phyloP scores from a whole-genome alignment of 495 filamentous ascomycete genomes.

The Parmelia sp. region DNA sequence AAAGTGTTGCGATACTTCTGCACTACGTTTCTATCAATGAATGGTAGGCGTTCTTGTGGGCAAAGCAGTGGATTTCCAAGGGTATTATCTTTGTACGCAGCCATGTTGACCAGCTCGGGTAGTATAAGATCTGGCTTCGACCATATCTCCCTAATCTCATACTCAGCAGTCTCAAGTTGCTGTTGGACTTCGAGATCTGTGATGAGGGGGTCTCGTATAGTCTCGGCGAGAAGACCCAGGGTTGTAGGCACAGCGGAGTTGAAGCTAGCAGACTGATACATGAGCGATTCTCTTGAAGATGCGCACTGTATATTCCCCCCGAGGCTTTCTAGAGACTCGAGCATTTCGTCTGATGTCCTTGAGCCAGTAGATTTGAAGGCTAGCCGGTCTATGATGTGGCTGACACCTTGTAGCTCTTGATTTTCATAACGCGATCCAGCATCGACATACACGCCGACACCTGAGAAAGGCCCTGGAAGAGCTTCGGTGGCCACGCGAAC shows the following conservation, averaged over 20 bases:
- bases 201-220: conserved; percentile 80
- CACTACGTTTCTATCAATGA: conserved; percentile 70
- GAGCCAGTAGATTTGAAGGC: conserved; percentile 89
- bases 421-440: conserved; percentile 94
- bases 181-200: conserved; percentile 83
- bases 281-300: conserved; percentile 88
- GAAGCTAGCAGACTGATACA: conserved; percentile 99
- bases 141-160: conserved; percentile 98
- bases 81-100: conserved; percentile 91
- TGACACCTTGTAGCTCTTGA: conserved; percentile 75
- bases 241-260: conserved; percentile 84
- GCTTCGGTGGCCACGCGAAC: conserved; percentile 92
- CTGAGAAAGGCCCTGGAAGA: conserved; percentile 89
- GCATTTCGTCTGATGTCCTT: conserved; percentile 72
- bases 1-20: conserved; percentile 76
- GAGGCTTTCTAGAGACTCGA: conserved; percentile 75
- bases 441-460: conserved; percentile 93
- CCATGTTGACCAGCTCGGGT: conserved; percentile 89
- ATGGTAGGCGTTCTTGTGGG: conserved; percentile 69
- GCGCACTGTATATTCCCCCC: conserved; percentile 96
- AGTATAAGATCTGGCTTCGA: conserved; percentile 92
- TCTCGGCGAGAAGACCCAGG: conserved; percentile 83
- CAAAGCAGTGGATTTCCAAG: conserved; percentile 90
- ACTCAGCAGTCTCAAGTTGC: conserved; percentile 85
- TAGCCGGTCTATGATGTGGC: conserved; percentile 91